A percentile compares a stretch with the other conserved stretches of the same genome.
These are phyloP conservation scores for Durotheca rogersii DNA, from an alignment of 495 filamentous ascomycete species.

Conservation along the genomic window DNA sequence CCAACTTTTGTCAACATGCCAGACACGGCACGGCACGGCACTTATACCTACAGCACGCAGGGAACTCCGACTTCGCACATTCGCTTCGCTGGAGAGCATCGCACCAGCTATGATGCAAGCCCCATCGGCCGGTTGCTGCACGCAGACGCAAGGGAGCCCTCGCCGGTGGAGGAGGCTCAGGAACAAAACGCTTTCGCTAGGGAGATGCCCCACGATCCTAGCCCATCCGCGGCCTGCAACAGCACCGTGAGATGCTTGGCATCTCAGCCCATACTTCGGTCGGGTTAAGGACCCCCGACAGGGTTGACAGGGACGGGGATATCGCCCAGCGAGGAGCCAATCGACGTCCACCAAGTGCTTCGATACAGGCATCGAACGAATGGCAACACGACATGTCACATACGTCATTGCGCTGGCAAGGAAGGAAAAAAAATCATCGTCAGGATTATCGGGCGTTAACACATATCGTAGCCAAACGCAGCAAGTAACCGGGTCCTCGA, in stretches of 20 bases:
- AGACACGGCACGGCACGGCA: no score
- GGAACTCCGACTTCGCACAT: no score
- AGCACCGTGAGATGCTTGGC: slow-evolving; percentile 14
- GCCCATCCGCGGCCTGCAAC: slow-evolving; percentile 7
- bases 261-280: slow-evolving; percentile 8
- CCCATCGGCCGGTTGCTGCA: no score
- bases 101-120: no score
- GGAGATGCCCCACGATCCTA: slow-evolving; percentile 25
- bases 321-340: slow-evolving; percentile 7
- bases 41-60: no score
- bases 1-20: slow-evolving; percentile 4
- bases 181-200: slow-evolving; percentile 1
- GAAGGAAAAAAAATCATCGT: slow-evolving; percentile 15
- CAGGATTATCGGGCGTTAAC: slow-evolving; percentile 3
- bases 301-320: background rate
- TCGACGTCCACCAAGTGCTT: slow-evolving; percentile 15
- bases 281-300: background rate
- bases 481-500: no score
- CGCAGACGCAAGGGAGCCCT: background rate
- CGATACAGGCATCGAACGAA: background rate
- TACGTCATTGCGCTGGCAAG: slow-evolving; percentile 26
- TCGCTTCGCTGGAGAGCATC: no score
- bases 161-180: background rate
- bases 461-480: no score
- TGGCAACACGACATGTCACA: slow-evolving; percentile 13